Evolutionary conservation across 306 rosid genomes (phyloP), one percentile per base, ranked within the genome.

Genomic region (Castanopsis chinensis): DNA sequence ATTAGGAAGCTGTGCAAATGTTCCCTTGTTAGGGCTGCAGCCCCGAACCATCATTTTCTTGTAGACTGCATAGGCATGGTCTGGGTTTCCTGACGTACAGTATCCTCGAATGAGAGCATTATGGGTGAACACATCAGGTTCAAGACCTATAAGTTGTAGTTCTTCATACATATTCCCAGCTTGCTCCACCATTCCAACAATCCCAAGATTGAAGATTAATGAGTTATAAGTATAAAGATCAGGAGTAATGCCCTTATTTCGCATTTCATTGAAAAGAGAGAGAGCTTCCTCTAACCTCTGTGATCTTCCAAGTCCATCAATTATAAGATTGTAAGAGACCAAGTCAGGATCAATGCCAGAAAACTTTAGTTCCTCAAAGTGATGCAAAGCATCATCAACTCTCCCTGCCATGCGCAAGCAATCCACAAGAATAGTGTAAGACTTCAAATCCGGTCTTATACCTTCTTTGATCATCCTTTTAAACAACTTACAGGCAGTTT

Each of bases 71-170:
- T 90, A 94, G 23, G 99, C 99, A 57, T 80, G 87, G 53, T 94
- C 95, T 75, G 86, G 84, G 67, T 89, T 82, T 56, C 90, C 99
- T 0, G 97, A 90, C 74, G 78, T 43, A 79, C 97, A 79, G 67
- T 95, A 88, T 67, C 91, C 96, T 68, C 97, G 89, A 83, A 95
- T 95, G 73, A 95, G 99, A 73, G 98, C 99, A 81, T 95, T 95
- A 82, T 91, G 91, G 23, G 98, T 95, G 88, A 90, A 92, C 82
- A 92, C 98, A 61, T 93, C 88, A 5, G 98, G 99, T 82, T 95
- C 94, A 69, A 95, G 85, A 64, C 99, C 98, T 78, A 63, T 67
- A 57, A 78, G 89, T 74, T 82, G 93, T 59, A 95, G 86, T 65
- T 95, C 97, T 72, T 95, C 92, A 28, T 85, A 95, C 87, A 95